Base-by-base conservation (phyloP, 2,329 filamentous ascomycete genomes). In the Botrytis fragariae region DNA sequence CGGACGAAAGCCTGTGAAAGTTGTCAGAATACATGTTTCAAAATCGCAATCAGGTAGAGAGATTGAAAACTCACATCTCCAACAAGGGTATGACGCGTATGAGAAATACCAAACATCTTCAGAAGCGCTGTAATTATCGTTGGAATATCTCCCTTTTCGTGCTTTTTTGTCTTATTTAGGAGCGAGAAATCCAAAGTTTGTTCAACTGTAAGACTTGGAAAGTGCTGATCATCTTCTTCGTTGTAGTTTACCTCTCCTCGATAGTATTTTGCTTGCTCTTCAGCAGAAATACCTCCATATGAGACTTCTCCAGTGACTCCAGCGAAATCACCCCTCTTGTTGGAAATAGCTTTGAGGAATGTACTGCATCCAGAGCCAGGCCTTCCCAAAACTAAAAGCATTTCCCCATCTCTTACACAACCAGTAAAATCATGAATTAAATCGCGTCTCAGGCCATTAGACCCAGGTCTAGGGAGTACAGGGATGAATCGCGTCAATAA, bases 351-450 rank as follows among this genome's bases (percentile, higher is more conserved):
- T 80, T 94, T 94, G 67, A 95, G 85, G 77, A 95, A 94, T 0
- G 92, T 94, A 6, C 88, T 90, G 81, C 92, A 94, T 16, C 93
- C 93, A 39, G 90, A 87, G 6, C 93, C 93, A 0, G 93, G 93
- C 16, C 91, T 85, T 10, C 92, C 92, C 1, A 95, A 85, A 0
- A 92, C 90, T 25, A 93, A 84, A 86, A 93, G 88, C 89, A 93
- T 93, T 80, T 93, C 90, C 44, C 89, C 89, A 76, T 90, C 88
- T 42, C 89, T 86, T 16, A 93, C 87, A 59, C 89, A 86, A 29
- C 91, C 91, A 6, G 86, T 89, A 79, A 93, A 93, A 76, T 91
- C 89, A 77, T 91, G 84, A 73, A 93, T 88, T 35, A 93, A 75
- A 14, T 80, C 78, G 9, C 83, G 82, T 37, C 72, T 79, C 42